Base-by-base conservation (phyloP, 331 rosid genomes). In the Rosa hybrid region DNA sequence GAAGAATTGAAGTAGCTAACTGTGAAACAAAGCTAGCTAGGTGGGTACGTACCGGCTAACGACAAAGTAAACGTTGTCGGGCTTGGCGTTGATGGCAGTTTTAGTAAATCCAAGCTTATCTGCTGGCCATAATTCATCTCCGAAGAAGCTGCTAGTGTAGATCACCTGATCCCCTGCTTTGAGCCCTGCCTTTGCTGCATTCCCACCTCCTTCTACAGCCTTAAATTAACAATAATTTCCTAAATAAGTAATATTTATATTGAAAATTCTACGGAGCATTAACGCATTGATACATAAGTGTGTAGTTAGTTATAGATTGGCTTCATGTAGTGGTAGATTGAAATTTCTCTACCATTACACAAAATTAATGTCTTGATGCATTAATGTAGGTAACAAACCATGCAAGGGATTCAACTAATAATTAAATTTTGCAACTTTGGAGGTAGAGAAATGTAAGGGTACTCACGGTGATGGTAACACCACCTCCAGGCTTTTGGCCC, bases 121-220 rank as follows among this genome's bases (percentile, higher is more conserved):
- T 0, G 99, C 99, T 3, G 99, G 99, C 99, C 99, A 96, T 54
- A 96, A 85, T 82, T 96, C 99, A 88, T 96, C 99, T 44, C 99
- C 99, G 79, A 96, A 96, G 91, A 96, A 93, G 85, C 99, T 96
- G 87, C 99, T 96, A 6, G 98, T 96, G 79, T 96, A 96, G 13
- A 96, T 83, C 3, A 96, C 99, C 76, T 96, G 99, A 51, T 96
- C 99, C 59, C 98, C 99, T 67, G 87, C 27, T 81, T 93, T 93
- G 20, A 96, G 83, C 81, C 99, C 99, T 81, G 99, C 91, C 89
- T 50, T 91, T 57, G 99, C 97, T 49, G 99, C 99, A 88, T 96
- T 96, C 27, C 99, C 99, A 75, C 99, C 98, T 57, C 93, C 96
- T 0, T 96, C 98, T 48, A 96, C 94, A 16, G 90, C 99, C 99